Evolutionary conservation across 495 filamentous ascomycete genomes (phyloP).

Genomic region (Aspergillus asperescens): DNA sequence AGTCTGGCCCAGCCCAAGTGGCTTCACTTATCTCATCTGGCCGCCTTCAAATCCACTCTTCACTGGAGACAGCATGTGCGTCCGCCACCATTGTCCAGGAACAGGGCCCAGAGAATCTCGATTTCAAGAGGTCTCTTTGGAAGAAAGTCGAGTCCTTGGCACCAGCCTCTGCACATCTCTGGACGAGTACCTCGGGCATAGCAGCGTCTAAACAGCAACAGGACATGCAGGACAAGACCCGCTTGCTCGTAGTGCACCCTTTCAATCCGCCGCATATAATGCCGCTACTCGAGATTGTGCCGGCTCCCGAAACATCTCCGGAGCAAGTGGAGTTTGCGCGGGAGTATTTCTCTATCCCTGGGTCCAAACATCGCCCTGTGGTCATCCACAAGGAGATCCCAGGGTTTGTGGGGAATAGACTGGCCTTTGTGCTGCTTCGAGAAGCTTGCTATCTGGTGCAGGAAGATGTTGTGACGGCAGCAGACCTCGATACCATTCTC

Average conservation of each 20-base stretch:
- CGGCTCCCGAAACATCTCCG: constrained; percentile 34
- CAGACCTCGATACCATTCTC: constrained; percentile 44
- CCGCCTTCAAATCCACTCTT: constrained; percentile 32
- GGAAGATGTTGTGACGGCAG: constrained; percentile 40
- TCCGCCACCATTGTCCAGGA: constrained; percentile 52
- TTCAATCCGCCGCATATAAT: constrained; percentile 63
- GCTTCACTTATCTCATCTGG: constrained; percentile 21
- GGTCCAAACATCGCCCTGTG: constrained; percentile 43
- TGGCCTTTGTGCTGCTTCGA: constrained; percentile 43
- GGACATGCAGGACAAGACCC: constrained; percentile 34
- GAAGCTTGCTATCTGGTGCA: constrained; percentile 46
- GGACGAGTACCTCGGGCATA: constrained; percentile 55
- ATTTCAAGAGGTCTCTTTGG: constrained; percentile 52
- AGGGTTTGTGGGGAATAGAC: constrained; percentile 47
- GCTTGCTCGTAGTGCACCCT: constrained; percentile 54
- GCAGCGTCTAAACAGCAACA: constrained; percentile 43
- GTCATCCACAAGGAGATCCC: constrained; percentile 50
- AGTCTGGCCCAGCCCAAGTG: constrained; percentile 2
- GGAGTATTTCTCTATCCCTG: constrained; percentile 45
- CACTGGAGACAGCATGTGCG: constrained; percentile 38
- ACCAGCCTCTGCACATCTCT: constrained; percentile 40
- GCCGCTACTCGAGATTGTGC: constrained; percentile 57
- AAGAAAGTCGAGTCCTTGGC: constrained; percentile 38
- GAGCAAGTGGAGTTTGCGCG: constrained; percentile 40
- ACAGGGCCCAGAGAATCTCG: constrained; percentile 49